These are phyloP conservation scores for Sporisorium exsertum DNA, from an alignment of 1,284 basidiomycete species.

Conservation along the genomic window DNA sequence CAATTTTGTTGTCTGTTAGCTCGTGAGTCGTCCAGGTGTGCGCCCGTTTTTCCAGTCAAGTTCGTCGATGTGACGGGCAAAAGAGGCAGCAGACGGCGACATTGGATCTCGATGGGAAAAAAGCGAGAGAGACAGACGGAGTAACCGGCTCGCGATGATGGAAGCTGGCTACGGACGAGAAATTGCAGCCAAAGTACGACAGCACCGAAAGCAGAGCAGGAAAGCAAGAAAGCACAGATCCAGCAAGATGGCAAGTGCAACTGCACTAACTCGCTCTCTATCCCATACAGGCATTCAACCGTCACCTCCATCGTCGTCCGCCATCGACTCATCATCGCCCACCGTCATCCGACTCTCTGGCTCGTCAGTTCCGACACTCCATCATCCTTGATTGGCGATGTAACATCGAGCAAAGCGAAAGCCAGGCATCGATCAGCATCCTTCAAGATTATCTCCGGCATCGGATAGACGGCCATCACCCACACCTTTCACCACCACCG, in stretches of 20 bases:
- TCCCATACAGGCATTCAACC: neutral
- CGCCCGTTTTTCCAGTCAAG: neutral
- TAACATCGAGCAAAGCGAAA: neutral
- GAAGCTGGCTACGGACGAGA: neutral
- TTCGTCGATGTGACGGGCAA: neutral
- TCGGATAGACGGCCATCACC: neutral
- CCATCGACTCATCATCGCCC: neutral
- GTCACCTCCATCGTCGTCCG: neutral
- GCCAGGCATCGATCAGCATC: neutral
- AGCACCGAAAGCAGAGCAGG: neutral
- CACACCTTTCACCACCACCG: neutral
- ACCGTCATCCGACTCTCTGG: neutral
- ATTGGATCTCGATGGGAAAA: neutral
- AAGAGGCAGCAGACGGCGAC: neutral
- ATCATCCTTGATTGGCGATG: neutral
- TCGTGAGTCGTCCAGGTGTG: neutral
- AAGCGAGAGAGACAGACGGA: constrained; percentile 1
- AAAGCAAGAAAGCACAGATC: neutral
- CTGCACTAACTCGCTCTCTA: neutral
- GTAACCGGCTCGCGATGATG: neutral
- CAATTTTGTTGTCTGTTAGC: neutral
- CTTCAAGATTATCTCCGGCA: neutral
- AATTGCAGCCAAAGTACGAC: neutral
- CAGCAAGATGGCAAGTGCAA: neutral
- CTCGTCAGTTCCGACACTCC: neutral